A percentile compares a stretch with the other conserved stretches of the same genome.
Conservation (phyloP, 192 early-diverging fungal species). For the Pilaira anomala region DNA sequence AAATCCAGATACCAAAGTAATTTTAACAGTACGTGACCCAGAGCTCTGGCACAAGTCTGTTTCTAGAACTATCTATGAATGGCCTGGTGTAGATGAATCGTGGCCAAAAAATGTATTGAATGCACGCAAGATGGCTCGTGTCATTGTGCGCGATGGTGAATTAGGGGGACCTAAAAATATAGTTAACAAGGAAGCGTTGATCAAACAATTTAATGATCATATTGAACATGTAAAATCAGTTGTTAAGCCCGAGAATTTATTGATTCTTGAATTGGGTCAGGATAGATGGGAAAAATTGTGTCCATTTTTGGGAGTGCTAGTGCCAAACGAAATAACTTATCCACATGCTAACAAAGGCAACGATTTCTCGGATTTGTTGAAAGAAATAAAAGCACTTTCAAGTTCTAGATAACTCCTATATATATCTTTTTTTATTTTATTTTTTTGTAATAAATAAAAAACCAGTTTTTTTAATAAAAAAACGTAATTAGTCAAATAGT, state of each 20-base stretch:
- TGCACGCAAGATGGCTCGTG: not conserved
- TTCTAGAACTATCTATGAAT: not conserved
- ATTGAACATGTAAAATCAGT: conserved; percentile 13
- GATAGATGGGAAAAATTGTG: conserved; percentile 27
- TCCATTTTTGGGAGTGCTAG: conserved; percentile 15
- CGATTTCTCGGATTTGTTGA: not conserved
- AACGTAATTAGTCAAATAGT: too few species aligned
- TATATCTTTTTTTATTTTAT: too few species aligned
- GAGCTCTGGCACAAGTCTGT: conserved; percentile 26
- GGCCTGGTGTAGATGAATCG: conserved; percentile 3
- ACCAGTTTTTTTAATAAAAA: too few species aligned
- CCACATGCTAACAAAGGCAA: conserved; percentile 17
- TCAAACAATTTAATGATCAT: not conserved
- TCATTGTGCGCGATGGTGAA: conserved; percentile 8
- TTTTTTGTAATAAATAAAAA: too few species aligned
- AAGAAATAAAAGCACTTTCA: too few species aligned
- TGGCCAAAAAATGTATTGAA: not conserved
- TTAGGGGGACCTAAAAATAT: not conserved
- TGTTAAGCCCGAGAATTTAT: conserved; percentile 17
- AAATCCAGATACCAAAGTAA: conserved; percentile 30
- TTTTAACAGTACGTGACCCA: conserved; percentile 15
- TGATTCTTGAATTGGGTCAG: conserved; percentile 12
- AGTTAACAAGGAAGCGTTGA: not conserved
- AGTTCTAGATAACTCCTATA: too few species aligned
- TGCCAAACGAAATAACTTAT: conserved; percentile 10